Evolutionary conservation across 164 flowering plant genomes (phyloP).

Genomic region (Buxus sempervirens): DNA sequence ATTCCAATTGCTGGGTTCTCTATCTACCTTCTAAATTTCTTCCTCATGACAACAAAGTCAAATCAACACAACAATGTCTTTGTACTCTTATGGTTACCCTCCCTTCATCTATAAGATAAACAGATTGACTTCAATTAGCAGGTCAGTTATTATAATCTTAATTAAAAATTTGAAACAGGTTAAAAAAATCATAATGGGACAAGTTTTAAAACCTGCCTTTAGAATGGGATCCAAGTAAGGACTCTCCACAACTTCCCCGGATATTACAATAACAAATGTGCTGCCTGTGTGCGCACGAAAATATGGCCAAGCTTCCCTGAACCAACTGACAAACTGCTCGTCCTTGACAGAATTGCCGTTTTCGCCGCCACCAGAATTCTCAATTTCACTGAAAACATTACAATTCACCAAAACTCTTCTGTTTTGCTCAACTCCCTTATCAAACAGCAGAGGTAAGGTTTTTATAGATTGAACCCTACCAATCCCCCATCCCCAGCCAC

Average conservation of each 20-base stretch:
- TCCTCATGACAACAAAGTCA: no score
- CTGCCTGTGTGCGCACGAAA: constrained; percentile 49
- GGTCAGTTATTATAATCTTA: background rate
- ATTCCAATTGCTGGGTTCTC: no score
- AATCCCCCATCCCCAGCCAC: background rate
- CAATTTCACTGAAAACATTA: constrained; percentile 25
- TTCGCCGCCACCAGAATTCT: constrained; percentile 3
- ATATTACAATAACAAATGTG: constrained; percentile 57
- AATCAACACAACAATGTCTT: no score
- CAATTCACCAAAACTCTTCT: constrained; percentile 8
- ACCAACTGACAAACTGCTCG: constrained; percentile 50
- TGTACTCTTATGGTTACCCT: no score
- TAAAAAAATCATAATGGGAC: constrained; percentile 2
- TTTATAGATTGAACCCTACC: background rate
- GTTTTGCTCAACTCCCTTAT: background rate
- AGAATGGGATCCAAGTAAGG: constrained; percentile 49
- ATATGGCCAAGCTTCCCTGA: constrained; percentile 69
- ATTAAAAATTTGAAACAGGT: background rate
- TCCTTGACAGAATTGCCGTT: constrained; percentile 26
- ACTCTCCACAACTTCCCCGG: constrained; percentile 51
- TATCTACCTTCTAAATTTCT: no score
- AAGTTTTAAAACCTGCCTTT: constrained; percentile 41
- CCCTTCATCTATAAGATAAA: no score
- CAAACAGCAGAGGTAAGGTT: background rate
- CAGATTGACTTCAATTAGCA: no score